Evolutionary conservation across 805 yeast genomes (phyloP), one percentile per base, ranked within the genome.

Genomic region (Metschnikowia gruessii): DNA sequence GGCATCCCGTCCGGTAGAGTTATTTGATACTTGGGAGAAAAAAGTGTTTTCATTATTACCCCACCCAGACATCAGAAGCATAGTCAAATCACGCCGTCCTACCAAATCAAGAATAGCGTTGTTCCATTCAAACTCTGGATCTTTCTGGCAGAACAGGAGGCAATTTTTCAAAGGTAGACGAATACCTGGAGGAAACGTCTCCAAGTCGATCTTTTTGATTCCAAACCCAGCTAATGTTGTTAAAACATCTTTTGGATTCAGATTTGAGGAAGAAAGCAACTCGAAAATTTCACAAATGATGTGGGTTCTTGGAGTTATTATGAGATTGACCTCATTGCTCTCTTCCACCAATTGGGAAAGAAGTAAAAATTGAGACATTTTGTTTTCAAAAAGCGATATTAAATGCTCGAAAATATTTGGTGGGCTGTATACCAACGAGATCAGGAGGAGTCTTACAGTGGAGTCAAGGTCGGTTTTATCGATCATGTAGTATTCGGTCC

Each of bases 161-260:
- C 82, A 76, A 48, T 82, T 89, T 51, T 79, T 79, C 40, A 91
- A 63, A 0, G 95, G 88, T 4, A 85, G 63, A 28, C 76, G 65
- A 1, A 90, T 70, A 0, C 96, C 96, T 2, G 81, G 64, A 0
- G 96, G 96, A 54, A 75, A 85, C 0, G 89, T 77, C 34, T 85
- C 87, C 5, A 89, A 62, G 40, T 76, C 81, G 3, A 66, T 62
- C 16, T 68, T 58, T 1, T 74, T 69, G 16, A 88, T 74, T 4
- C 75, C 77, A 49, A 77, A 75, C 29, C 80, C 83, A 9, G 76
- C 76, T 75, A 88, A 76, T 57, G 83, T 65, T 48, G 77, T 81
- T 1, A 87, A 76, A 21, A 88, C 73, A 48, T 82, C 81, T 10
- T 62, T 68, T 0, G 79, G 67, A 0, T 77, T 71, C 52, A 73